A percentile compares a stretch with the other conserved stretches of the same genome.
These are phyloP conservation scores for Podila epicladia DNA, from an alignment of 192 early-diverging fungal species.

Conservation along the genomic window DNA sequence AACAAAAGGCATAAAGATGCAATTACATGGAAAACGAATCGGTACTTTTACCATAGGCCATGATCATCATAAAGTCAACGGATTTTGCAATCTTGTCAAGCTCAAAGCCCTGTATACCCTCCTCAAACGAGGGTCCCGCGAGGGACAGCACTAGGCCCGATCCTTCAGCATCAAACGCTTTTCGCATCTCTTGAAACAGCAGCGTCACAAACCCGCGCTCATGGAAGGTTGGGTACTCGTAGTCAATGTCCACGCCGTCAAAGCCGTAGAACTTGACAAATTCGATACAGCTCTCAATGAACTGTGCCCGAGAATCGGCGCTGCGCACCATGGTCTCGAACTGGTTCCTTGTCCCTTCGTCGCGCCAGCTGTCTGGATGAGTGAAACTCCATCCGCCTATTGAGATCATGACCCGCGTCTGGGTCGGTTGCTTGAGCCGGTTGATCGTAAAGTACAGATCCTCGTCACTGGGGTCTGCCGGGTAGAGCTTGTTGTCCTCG, in stretches of 20 bases:
- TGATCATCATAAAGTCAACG: constrained; percentile 76
- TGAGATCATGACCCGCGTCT: constrained; percentile 63
- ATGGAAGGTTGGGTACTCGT: constrained; percentile 61
- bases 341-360: constrained; percentile 15
- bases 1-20: not conserved
- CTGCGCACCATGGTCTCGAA: constrained; percentile 62
- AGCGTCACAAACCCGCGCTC: constrained; percentile 46
- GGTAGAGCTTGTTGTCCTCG: constrained; percentile 56
- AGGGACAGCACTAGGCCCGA: constrained; percentile 19
- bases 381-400: constrained; percentile 74
- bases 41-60: constrained; percentile 70
- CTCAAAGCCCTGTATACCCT: constrained; percentile 28
- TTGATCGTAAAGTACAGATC: constrained; percentile 55
- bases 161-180: constrained; percentile 60
- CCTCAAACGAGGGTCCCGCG: constrained; percentile 26
- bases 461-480: constrained; percentile 56
- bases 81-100: constrained; percentile 54
- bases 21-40: not conserved
- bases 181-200: constrained; percentile 71
- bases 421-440: constrained; percentile 25
- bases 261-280: constrained; percentile 37
- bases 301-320: constrained; percentile 46
- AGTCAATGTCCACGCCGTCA: constrained; percentile 64
- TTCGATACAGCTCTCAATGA: constrained; percentile 53
- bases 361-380: constrained; percentile 18